Base-by-base conservation (phyloP, 1,284 basidiomycete species). In the Mycosarcoma mackinlayi region DNA sequence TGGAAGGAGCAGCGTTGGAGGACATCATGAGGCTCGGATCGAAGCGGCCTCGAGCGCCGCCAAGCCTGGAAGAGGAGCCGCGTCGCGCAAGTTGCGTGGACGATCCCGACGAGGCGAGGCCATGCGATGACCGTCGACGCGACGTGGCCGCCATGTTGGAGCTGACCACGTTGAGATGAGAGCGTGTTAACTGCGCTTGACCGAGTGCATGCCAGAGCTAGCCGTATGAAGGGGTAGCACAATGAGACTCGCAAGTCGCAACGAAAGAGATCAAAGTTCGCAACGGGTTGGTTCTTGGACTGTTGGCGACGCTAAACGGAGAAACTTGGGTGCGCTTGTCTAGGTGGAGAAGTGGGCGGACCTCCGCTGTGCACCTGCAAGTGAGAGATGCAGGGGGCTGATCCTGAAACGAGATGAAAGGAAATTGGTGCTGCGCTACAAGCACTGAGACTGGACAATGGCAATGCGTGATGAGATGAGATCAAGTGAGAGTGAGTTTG, bases 1-100 rank as follows among this genome's bases (percentile, higher is more conserved):
- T 44, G 31, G 41, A 46, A 13, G 56, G n/a, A 9, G 51, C 51
- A 7, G 64, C 56, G 21, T 75, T 75, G 41, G 70, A 59, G 3
- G 73, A 75, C 73, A 75, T 75, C 70, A 72, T 70, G 30, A 75
- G 54, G 37, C 61, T 63, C 11, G 73, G 61, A 52, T 75, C 73
- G 49, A 75, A 65, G n/a, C 72, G 63, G 9, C 67, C 67, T 9
- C 67, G 67, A 25, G 48, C 41, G 4, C 61, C 61, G n/a, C 61
- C 61, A 5, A 58, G 50, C 23, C 61, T 47, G 13, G 56, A 56
- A 16, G 67, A 70, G n/a, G 67, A 70, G 28, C 61, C 61, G 38
- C 61, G 58, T 28, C 67, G 56, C 19, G 67, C 52, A n/a, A 71
- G 58, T 50, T 65, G 68, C 14, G 68, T 65, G 6, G 62, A 65